These are phyloP conservation scores for Aureobasidium sp. DNA, from an alignment of 2,329 filamentous ascomycete species.

Conservation along the genomic window DNA sequence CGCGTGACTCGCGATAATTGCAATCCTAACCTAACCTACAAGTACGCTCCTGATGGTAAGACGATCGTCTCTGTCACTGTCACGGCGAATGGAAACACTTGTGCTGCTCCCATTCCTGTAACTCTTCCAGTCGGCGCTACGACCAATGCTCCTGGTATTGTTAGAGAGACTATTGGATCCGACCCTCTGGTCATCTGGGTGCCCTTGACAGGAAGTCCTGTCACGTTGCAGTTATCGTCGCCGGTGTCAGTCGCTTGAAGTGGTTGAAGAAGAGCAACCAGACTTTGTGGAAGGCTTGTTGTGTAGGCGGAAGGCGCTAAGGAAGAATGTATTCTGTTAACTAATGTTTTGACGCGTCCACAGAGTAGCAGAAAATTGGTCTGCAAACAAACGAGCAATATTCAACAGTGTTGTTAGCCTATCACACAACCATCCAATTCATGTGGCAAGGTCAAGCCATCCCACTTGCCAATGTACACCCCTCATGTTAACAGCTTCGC, in stretches of 20 bases:
- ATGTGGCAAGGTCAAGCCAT: neutral
- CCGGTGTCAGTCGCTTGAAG: conserved; percentile 17
- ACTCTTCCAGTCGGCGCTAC: conserved; percentile 44
- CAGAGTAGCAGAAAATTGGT: neutral
- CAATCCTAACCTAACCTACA: conserved; percentile 43
- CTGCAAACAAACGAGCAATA: neutral
- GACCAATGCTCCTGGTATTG: conserved; percentile 31
- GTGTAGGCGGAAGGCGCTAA: neutral
- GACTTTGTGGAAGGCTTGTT: neutral
- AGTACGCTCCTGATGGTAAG: conserved; percentile 35
- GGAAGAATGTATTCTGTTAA: neutral
- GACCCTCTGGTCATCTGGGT: conserved; percentile 36
- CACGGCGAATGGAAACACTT: conserved; percentile 43
- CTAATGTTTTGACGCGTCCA: neutral
- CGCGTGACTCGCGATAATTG: conserved; percentile 48
- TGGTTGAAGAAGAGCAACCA: neutral
- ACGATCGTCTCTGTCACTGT: conserved; percentile 47
- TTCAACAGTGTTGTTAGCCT: too few species aligned
- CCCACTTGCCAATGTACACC: neutral
- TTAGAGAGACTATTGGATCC: conserved; percentile 47
- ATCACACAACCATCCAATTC: neutral
- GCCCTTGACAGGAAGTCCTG: conserved; percentile 30
- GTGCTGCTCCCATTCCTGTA: conserved; percentile 46
- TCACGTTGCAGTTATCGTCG: conserved; percentile 27
- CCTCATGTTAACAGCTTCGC: neutral